Conservation (phyloP, 331 rosid genomes). For the Prunus yedoensis region DNA sequence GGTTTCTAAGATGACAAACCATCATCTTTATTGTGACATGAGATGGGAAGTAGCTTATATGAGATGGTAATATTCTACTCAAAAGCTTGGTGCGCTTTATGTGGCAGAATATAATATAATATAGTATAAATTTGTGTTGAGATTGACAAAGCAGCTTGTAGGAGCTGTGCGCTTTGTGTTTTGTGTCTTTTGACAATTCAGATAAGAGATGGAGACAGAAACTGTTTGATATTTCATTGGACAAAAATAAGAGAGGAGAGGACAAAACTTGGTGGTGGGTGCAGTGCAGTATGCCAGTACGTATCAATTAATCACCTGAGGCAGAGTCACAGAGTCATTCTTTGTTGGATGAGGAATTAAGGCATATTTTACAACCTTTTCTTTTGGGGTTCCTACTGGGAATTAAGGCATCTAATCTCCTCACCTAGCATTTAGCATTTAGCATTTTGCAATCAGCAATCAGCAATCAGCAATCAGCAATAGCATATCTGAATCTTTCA, state of each 20-base stretch:
- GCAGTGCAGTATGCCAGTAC: neutral
- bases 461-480: too few species aligned
- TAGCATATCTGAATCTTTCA: neutral
- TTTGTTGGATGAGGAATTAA: neutral
- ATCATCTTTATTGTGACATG: neutral
- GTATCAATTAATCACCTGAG: constrained; percentile 2
- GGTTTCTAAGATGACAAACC: neutral
- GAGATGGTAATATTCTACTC: neutral
- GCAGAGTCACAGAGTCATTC: neutral
- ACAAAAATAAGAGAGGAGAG: neutral
- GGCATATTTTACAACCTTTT: neutral
- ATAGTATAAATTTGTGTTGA: too few species aligned
- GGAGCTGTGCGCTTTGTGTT: too few species aligned
- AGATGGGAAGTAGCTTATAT: neutral
- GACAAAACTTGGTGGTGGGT: neutral
- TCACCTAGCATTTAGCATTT: neutral
- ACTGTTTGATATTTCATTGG: neutral
- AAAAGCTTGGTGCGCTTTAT: neutral
- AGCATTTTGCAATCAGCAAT: too few species aligned
- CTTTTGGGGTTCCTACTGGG: neutral
- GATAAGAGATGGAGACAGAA: too few species aligned
- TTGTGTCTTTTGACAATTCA: too few species aligned
- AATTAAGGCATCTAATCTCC: constrained; percentile 1
- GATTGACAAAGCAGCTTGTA: too few species aligned
- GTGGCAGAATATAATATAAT: neutral